phyloP scores from a whole-genome alignment of 192 early-diverging fungal species.

The Backusella morwellensis region DNA sequence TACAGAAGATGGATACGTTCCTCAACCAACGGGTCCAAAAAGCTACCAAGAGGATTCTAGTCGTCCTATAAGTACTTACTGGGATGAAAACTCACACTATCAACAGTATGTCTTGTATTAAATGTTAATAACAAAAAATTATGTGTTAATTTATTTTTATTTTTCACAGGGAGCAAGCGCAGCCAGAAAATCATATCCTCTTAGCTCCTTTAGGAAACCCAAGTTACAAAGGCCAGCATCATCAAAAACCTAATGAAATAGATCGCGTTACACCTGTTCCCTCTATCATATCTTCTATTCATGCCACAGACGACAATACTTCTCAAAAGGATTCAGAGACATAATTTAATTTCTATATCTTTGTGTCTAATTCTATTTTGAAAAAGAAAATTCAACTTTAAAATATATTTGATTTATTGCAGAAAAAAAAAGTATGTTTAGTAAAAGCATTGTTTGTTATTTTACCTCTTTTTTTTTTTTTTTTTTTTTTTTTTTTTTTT shows the following conservation, averaged over 20 bases:
- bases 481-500: neutral
- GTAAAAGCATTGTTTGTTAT: neutral
- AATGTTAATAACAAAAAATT: neutral
- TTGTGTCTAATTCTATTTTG: neutral
- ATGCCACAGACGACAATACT: neutral
- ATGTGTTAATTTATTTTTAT: neutral
- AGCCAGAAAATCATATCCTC: slow-evolving; percentile 3
- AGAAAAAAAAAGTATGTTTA: neutral
- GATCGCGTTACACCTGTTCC: neutral
- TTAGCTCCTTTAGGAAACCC: slow-evolving; percentile 1
- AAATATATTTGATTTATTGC: slow-evolving; percentile 3
- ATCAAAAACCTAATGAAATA: neutral
- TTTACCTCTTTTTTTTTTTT: neutral
- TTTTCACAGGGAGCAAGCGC: slow-evolving; percentile 1
- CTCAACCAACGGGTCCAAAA: neutral
- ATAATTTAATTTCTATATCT: neutral
- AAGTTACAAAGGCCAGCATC: slow-evolving; percentile 1
- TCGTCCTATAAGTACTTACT: neutral
- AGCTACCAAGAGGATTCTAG: neutral
- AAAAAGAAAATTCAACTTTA: neutral
- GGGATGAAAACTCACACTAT: neutral
- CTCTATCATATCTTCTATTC: neutral
- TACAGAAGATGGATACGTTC: neutral
- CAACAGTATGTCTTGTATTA: neutral
- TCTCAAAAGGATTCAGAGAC: slow-evolving; percentile 1